phyloP scores from a whole-genome alignment of 108 stramenopile species.

The Poteriospumella lacustris region DNA sequence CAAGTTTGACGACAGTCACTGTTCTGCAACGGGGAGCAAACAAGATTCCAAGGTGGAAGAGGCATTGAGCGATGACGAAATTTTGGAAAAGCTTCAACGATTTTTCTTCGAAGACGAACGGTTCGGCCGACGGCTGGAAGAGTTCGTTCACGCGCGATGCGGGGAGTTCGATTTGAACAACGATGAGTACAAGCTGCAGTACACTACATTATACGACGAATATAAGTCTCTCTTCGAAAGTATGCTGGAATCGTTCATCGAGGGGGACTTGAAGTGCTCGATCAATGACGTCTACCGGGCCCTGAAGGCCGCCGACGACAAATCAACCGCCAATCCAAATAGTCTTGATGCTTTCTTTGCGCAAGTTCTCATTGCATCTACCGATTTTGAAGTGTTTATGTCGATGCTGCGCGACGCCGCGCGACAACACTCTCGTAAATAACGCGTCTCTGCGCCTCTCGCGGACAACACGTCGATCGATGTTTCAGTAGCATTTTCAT shows the following conservation, averaged over 20 bases:
- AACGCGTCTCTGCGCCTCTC: too few species aligned
- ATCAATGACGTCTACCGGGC: background rate
- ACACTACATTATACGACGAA: background rate
- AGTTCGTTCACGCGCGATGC: background rate
- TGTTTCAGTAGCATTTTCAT: too few species aligned
- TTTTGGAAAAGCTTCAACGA: background rate
- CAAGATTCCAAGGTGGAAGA: too few species aligned
- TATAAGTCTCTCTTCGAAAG: background rate
- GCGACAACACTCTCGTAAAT: too few species aligned
- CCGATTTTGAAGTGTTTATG: conserved; percentile 16
- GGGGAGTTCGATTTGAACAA: background rate
- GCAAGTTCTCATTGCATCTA: background rate
- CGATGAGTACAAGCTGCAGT: background rate
- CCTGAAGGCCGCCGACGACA: background rate
- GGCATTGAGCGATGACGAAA: background rate
- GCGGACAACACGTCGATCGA: too few species aligned
- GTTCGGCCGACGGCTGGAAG: background rate
- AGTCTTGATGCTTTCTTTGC: background rate
- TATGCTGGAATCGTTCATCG: background rate
- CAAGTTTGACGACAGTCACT: too few species aligned
- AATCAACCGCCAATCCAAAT: background rate
- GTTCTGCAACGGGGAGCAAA: too few species aligned
- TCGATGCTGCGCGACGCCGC: background rate
- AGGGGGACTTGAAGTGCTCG: background rate
- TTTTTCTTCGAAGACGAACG: conserved; percentile 1